Conservation (phyloP, 257 asterid genomes). For the Penstemon newberryi region DNA sequence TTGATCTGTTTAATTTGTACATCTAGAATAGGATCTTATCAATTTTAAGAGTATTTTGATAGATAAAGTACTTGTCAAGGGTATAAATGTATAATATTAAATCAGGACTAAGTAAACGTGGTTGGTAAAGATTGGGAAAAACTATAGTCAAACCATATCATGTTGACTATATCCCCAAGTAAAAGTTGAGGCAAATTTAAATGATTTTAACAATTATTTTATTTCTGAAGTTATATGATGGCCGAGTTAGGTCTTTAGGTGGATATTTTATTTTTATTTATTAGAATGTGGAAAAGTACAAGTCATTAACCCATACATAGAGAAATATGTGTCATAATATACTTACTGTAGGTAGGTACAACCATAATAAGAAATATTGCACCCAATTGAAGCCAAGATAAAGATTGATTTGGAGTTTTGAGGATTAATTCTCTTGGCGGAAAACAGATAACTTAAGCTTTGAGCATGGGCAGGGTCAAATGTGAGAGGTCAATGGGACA, state of each 20-base stretch:
- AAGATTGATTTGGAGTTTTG: too few species aligned
- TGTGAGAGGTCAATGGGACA: neutral
- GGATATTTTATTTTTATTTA: neutral
- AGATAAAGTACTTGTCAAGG: too few species aligned
- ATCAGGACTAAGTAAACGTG: conserved; percentile 9
- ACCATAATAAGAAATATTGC: neutral
- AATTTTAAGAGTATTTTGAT: too few species aligned
- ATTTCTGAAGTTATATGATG: neutral
- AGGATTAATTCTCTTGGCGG: too few species aligned
- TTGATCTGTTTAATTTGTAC: neutral
- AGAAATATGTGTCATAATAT: neutral
- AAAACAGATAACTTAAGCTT: too few species aligned
- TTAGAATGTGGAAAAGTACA: neutral
- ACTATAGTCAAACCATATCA: conserved; percentile 24
- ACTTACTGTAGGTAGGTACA: conserved; percentile 9
- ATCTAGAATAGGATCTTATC: too few species aligned
- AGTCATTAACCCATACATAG: neutral
- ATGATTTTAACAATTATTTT: neutral
- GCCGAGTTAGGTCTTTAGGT: neutral
- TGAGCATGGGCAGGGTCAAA: neutral
- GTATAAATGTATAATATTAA: too few species aligned
- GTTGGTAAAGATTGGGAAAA: conserved; percentile 17
- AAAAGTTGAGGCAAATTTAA: neutral
- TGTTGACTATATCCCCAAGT: conserved; percentile 20
- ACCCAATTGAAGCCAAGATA: too few species aligned